Evolutionary conservation across 495 filamentous ascomycete species (phyloP), one percentile per base, ranked within the genome.

Genomic region (Penicillium cinerascens): DNA sequence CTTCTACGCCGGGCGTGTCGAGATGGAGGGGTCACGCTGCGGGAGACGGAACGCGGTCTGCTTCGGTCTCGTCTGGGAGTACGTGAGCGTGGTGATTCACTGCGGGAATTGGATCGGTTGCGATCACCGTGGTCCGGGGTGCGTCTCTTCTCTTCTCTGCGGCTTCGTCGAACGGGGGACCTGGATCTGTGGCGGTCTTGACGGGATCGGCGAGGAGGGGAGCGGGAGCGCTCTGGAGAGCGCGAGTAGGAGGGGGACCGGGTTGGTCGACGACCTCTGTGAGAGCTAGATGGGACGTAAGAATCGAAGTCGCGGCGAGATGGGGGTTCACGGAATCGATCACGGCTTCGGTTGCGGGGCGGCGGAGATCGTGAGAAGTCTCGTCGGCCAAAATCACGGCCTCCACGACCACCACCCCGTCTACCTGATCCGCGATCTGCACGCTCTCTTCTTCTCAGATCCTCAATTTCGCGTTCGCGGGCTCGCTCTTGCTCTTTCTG

Each of bases 381-480:
- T 43, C 79, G 64, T 33, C 29, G 29, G 29, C 29, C 29, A 20
- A 76, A 74, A 53, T 77, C 75, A 35, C 71, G 66, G 50, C 75
- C 69, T 49, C 78, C 77, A 29, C 78, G 74, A 37, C 78, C 71
- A 37, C 78, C 71, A 20, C 82, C 79, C 40, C 84, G 76, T 54
- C 84, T 74, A 42, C 82, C 80, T 51, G 85, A 75, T 42, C 67
- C 67, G 16, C 89, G 84, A 23, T 92, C 86, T 38, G 73, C 76
- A 22, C 90, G 87, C 59, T 96, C 91, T 49, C 85, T 77, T 44
- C 87, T 82, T 61, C 89, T 78, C 45, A 90, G 69, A 18, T 77
- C 78, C 36, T 88, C 83, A 27, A 92, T 47, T 39, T 87, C 78
- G 41, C 77, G 71, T 38, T 85, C 81, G 21, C 81, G 73, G 17